These are phyloP conservation scores for Barnettozyma botsteinii DNA, from an alignment of 805 yeast species.

Conservation along the genomic window DNA sequence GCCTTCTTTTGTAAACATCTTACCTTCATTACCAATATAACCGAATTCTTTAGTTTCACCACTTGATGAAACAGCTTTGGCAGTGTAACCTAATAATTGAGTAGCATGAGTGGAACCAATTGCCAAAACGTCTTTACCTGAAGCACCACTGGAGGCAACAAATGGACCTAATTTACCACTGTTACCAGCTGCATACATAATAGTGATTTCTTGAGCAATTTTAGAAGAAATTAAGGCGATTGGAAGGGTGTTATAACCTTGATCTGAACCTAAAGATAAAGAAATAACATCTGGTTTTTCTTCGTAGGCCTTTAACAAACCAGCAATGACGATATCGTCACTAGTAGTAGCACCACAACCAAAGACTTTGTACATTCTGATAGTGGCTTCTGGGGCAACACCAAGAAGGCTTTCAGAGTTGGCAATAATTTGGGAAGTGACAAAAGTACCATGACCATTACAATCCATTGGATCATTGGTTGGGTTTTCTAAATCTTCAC, in stretches of 20 bases:
- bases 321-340: constrained; percentile 15
- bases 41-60: constrained; percentile 8
- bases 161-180: constrained; percentile 12
- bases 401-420: constrained; percentile 7
- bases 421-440: constrained; percentile 13
- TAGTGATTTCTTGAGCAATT: constrained; percentile 10
- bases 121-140: constrained; percentile 12
- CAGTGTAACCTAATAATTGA: constrained; percentile 9
- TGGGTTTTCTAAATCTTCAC: constrained; percentile 7
- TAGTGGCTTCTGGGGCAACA: constrained; percentile 17
- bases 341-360: constrained; percentile 8
- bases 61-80: constrained; percentile 7
- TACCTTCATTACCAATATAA: constrained; percentile 8
- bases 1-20: constrained; percentile 3
- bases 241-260: constrained; percentile 13
- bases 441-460: constrained; percentile 19
- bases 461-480: constrained; percentile 14
- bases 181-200: constrained; percentile 16
- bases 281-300: constrained; percentile 13
- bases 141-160: constrained; percentile 14
- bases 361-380: constrained; percentile 15
- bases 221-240: constrained; percentile 10
- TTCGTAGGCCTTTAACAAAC: constrained; percentile 12
- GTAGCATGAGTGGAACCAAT: constrained; percentile 14
- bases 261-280: constrained; percentile 13